Evolutionary conservation across 345 rosid species (phyloP), one percentile per base, ranked within the genome.

Genomic region (Camelina neglecta): DNA sequence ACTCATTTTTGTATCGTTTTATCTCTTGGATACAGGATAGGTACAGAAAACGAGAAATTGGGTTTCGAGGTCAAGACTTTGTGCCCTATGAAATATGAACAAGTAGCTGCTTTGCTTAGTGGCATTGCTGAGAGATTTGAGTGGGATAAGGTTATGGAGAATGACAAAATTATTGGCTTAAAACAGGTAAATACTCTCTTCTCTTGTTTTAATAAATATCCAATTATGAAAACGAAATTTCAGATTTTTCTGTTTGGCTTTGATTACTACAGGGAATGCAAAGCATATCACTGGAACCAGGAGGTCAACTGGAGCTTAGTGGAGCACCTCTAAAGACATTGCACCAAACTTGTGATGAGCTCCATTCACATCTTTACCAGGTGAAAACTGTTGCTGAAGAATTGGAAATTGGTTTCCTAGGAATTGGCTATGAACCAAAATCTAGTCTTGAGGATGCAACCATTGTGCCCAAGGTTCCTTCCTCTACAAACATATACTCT

Each of bases 311-410:
- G 80, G 98, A 93, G 89, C 97, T 93, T 21, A 93, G 98, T 75
- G 98, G 98, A 24, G 98, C 98, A 68, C 93, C 98, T 75, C 82
- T 89, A 65, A 93, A 91, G 81, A 93, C 97, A 21, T 82, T 93
- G 87, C 98, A 93, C 82, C 98, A 91, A 83, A 93, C 97, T 45
- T 88, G 92, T 82, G 94, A 93, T 13, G 96, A 93, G 84, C 91
- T 93, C 65, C 83, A 82, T 78, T 91, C 98, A 51, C 98, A 93
- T 82, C 93, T 90, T 69, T 84, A 93, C 81, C 96, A 93, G 85
- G 97, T 93, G 51, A 91, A 93, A 82, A 90, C 94, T 65, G 93
- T 93, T 74, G 84, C 93, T 18, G 93, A 88, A 66, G 97, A 93
- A 75, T 82, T 93, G 91, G 97, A 93, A 63, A 87, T 87, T 65